Evolutionary conservation across 2,329 filamentous ascomycete species (phyloP), one percentile per base, ranked within the genome.

Genomic region (Aplosporella prunicola): DNA sequence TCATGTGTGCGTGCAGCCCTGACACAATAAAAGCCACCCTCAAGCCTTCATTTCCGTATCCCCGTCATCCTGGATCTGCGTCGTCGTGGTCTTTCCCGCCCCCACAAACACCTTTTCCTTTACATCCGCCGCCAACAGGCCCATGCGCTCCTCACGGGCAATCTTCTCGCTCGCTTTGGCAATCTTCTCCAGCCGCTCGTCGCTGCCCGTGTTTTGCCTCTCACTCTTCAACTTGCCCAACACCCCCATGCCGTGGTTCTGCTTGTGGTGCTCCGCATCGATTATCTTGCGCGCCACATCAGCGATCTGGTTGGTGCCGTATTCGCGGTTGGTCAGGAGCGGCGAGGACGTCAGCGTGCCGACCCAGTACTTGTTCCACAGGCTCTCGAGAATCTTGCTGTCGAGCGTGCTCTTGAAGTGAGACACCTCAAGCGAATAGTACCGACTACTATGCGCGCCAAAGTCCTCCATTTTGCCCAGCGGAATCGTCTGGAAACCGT

Each of bases 331-430:
- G 39, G 85, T 87, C 51, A 93, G 80, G 4, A 95, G 72, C 15
- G 89, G 88, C 49, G 79, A 91, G 51, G 93, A 85, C 20, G 86
- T 93, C 14, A 98, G 74, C 5, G 91, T 98, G 54, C 93, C 84
- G 22, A 95, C 88, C 91, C 87, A 94, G 69, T 98, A 98, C 62
- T 96, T 96, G 68, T 95, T 94, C 91, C 91, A 96, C 20, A 98
- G 69, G 35, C 86, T 73, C 53, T 93, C 85, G 5, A 98, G 70
- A 16, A 98, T 71, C 50, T 87, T 82, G 2, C 79, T 74, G 62
- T 98, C 91, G 18, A 98, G 78, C 0, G 82, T 82, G 45, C 84
- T 91, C 66, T 96, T 96, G 72, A 86, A 98, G 62, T 93, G 86
- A 20, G 86, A 86, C 10, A 96, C 83, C 44, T 93, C 83, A 5